Base-by-base conservation (phyloP, 192 early-diverging fungal species). In the Physocladia obscura region DNA sequence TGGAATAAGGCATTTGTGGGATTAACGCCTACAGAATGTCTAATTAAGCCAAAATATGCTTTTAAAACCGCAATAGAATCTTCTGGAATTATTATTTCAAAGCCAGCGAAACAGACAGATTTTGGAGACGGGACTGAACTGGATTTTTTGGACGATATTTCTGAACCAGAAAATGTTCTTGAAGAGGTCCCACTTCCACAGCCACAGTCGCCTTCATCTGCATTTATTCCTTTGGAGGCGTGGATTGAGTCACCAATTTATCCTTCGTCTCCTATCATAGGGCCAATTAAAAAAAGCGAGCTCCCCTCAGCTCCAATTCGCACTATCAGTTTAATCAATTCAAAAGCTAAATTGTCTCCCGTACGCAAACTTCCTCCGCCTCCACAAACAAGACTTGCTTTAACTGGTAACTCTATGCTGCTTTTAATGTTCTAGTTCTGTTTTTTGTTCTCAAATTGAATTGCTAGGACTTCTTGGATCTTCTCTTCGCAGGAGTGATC, bases 81-180 rank as follows among this genome's bases (percentile, higher is more conserved):
- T n/a, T 8, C n/a, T 4, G 54, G 19, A 44, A 36, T 54, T 49
- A 40, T 78, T 5, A 51, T 67, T 13, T 50, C 64, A 4, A 58
- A 38, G n/a, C 70, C 75, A 3, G 54, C 55, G 51, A 71, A 62
- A 63, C 22, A 13, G 1, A 58, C 19, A 49, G 57, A 59, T 34
- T 72, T 73, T 75, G 73, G 73, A 11, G 77, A 79, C 48, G 77
- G 77, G 15, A 75, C 74, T 1, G 77, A 79, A 47, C 57, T 79
- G 30, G 77, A 79, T 49, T 55, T 24, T 35, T 50, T 79, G 29
- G 74, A 79, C 11, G 77, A 78, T 48, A 59, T 77, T 32, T 68
- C 65, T 30, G 71, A 68, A 62, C 8, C 59, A 13, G 39, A 44
- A 6, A 44, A 11, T 24, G 40, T 59, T 30, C 57, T n/a, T 19